These are phyloP conservation scores for Climacium dendroides DNA, from an alignment of 225 moss, liverwort and hornwort species.

Conservation along the genomic window DNA sequence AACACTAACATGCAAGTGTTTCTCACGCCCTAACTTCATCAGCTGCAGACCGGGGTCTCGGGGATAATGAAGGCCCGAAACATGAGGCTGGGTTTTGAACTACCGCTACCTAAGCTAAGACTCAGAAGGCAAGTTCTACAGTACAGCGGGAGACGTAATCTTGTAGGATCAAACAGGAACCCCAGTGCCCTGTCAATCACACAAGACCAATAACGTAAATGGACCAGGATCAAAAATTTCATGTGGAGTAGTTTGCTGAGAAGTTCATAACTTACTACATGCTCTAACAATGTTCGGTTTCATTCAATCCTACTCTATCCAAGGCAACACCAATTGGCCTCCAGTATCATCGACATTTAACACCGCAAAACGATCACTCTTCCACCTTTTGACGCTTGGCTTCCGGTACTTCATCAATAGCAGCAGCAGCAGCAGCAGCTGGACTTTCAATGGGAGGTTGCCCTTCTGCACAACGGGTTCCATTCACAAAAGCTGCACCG, in stretches of 20 bases:
- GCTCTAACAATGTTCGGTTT: neutral
- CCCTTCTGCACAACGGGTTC: constrained; percentile 37
- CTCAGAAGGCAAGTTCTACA: neutral
- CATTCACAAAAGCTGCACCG: constrained; percentile 49
- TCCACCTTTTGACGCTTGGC: constrained; percentile 43
- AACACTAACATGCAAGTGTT: neutral
- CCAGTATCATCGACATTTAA: neutral
- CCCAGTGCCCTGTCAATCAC: neutral
- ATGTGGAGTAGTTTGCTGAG: neutral
- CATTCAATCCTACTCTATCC: neutral
- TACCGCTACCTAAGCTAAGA: neutral
- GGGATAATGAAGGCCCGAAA: neutral
- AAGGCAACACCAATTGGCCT: neutral
- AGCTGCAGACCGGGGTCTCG: neutral
- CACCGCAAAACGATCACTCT: constrained; percentile 2
- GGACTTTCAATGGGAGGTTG: constrained; percentile 15
- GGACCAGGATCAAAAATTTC: constrained; percentile 6
- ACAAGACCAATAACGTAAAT: neutral
- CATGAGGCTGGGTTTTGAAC: neutral
- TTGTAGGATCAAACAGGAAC: neutral
- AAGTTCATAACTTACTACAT: neutral
- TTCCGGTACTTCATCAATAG: constrained; percentile 4
- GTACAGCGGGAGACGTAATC: neutral
- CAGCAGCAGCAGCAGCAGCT: neutral
- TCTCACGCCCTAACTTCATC: neutral